Evolutionary conservation across 2,329 filamentous ascomycete species (phyloP), one percentile per base, ranked within the genome.

Genomic region (Ceratocystis albifundus): DNA sequence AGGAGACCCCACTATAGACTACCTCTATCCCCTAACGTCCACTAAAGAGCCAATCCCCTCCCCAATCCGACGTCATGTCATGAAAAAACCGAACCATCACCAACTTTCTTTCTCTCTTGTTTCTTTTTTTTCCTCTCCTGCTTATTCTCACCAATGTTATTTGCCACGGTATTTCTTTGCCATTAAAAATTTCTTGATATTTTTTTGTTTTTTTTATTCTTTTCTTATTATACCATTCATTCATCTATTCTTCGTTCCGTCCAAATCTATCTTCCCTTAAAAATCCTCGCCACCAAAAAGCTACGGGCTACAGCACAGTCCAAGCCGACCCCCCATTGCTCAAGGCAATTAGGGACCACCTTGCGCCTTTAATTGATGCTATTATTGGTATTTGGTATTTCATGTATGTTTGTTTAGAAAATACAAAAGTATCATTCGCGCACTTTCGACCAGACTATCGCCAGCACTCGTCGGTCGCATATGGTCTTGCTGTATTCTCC

Each of bases 351-450:
- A 41, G 15, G 36, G 36, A 41, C 25, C 17, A 59, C 55, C 55
- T 30, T 36, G 55, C 55, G 55, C 55, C 55, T 59, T 59, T 59
- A 57, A 57, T 57, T 55, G 50, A 20, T 55, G 22, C 53, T 57
- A 28, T 17, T 59, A n/a, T 59, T n/a, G 28, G 28, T 28, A 15
- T 36, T 30, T 32, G 7, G 15, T 15, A 17, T 57, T 55, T 15
- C 2, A 12, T 25, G 12, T 25, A 20, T 25, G 20, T 32, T 1
- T 25, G 20, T 32, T 1, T n/a, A 30, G 22, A 55, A 55, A 3
- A 55, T 12, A 48, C 2, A 48, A 8, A 48, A 48, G 20, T 7
- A 48, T 17, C 46, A 48, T n/a, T 22, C 8, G 20, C 46, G 20
- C 48, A 53, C 28, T 28, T 6, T 59, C 55, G 28, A 28, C 28